phyloP scores from a whole-genome alignment of 2,329 filamentous ascomycete genomes.

The Aspergillus tubingensis region DNA sequence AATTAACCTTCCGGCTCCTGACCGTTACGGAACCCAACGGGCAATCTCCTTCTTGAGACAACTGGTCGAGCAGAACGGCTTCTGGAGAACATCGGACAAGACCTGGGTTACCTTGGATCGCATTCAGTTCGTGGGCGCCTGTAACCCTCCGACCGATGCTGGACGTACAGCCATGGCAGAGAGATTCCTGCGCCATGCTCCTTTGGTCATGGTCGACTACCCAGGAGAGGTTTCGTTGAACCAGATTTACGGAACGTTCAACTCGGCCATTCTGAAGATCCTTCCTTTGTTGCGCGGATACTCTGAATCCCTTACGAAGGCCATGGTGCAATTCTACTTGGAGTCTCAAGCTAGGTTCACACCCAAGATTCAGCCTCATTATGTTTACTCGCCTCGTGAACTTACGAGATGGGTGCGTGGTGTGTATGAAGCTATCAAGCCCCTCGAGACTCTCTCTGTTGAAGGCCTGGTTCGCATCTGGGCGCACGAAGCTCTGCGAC shows the following conservation, averaged over 20 bases:
- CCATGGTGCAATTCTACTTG: slow-evolving; percentile 96
- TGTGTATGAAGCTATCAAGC: slow-evolving; percentile 93
- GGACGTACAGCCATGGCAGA: slow-evolving; percentile 92
- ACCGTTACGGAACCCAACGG: slow-evolving; percentile 95
- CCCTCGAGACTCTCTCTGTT: slow-evolving; percentile 80
- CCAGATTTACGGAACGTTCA: slow-evolving; percentile 99
- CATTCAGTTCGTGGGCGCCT: slow-evolving; percentile 98
- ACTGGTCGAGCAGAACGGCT: slow-evolving; percentile 97
- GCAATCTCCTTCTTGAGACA: slow-evolving; percentile 97
- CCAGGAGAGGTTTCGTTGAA: slow-evolving; percentile 90
- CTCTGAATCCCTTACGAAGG: slow-evolving; percentile 87
- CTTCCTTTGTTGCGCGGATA: slow-evolving; percentile 94
- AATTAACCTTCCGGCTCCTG: slow-evolving; percentile 96
- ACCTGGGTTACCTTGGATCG: slow-evolving; percentile 96
- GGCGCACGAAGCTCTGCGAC: slow-evolving; percentile 92
- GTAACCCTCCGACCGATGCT: slow-evolving; percentile 96
- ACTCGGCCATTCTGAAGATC: slow-evolving; percentile 92
- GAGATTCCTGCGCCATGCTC: slow-evolving; percentile 91
- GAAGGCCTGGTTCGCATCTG: slow-evolving; percentile 96
- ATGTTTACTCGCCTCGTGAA: slow-evolving; percentile 98
- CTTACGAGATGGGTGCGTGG: slow-evolving; percentile 96
- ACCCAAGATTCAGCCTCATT: slow-evolving; percentile 94
- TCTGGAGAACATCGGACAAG: slow-evolving; percentile 97
- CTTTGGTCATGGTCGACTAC: slow-evolving; percentile 99
- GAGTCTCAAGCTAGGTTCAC: slow-evolving; percentile 95